These are phyloP conservation scores for Blastomyces emzantsi DNA, from an alignment of 2,329 filamentous ascomycete species.

Conservation along the genomic window DNA sequence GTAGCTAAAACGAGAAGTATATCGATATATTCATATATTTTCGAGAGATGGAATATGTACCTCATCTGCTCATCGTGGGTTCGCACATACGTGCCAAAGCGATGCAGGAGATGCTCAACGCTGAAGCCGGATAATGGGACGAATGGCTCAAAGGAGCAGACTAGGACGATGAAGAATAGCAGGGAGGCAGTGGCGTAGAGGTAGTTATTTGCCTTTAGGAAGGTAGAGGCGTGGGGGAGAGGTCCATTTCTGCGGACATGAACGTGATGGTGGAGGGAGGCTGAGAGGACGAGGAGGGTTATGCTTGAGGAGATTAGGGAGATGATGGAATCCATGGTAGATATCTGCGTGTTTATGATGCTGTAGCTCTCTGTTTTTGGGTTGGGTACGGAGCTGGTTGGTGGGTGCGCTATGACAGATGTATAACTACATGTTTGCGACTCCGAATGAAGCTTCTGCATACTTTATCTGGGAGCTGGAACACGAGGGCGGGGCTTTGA, in stretches of 20 bases:
- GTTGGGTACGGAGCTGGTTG: too few relatives aligned
- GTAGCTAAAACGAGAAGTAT: slow-evolving; percentile 25
- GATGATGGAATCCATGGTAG: not conserved
- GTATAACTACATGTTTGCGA: too few relatives aligned
- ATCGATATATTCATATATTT: slow-evolving; percentile 28
- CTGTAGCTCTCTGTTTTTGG: not conserved
- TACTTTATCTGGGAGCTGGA: not conserved
- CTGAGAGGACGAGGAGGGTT: slow-evolving; percentile 16
- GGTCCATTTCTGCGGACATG: slow-evolving; percentile 16
- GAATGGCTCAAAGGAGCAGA: not conserved
- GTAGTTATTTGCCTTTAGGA: slow-evolving; percentile 16
- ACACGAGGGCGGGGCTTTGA: not conserved
- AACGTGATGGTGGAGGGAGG: slow-evolving; percentile 8
- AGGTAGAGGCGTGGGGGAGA: slow-evolving; percentile 9
- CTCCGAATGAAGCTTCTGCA: not conserved
- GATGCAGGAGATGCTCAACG: not conserved
- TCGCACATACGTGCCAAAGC: not conserved
- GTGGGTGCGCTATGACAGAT: too few relatives aligned
- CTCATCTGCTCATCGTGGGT: slow-evolving; percentile 12
- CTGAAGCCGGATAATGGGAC: not conserved
- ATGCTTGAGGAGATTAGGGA: not conserved
- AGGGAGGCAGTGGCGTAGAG: slow-evolving; percentile 17
- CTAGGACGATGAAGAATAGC: slow-evolving; percentile 9
- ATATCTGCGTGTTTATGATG: not conserved
- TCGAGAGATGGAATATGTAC: slow-evolving; percentile 23